A percentile compares a stretch with the other conserved stretches of the same genome.
phyloP scores from a whole-genome alignment of 305 asterid species.

The Fraxinus baroniana region DNA sequence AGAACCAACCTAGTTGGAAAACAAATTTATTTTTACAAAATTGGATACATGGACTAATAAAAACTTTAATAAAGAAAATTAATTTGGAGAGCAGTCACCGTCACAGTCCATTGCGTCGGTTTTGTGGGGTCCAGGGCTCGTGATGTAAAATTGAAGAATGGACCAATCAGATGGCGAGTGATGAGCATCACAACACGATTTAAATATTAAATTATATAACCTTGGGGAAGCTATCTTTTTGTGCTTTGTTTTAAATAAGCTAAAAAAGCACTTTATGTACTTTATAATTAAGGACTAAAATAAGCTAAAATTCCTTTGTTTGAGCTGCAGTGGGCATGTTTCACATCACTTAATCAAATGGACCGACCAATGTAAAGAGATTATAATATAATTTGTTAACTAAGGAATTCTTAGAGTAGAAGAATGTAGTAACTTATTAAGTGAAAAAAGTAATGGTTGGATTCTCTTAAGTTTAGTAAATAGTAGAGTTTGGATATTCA shows the following conservation, averaged over 20 bases:
- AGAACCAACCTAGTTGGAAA: too few relatives aligned
- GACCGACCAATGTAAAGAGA: background rate
- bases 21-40: too few relatives aligned
- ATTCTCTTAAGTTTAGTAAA: background rate
- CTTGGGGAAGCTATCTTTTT: background rate
- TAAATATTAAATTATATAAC: background rate
- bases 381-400: background rate
- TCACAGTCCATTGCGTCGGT: conserved; percentile 47
- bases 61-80: background rate
- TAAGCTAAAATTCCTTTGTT: background rate
- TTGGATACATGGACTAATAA: background rate
- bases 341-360: background rate
- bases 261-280: background rate
- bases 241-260: background rate
- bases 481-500: background rate
- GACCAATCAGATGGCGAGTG: conserved; percentile 36
- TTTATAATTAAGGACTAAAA: background rate
- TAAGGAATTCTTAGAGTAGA: background rate
- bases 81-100: conserved; percentile 44
- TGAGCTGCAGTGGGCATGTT: background rate
- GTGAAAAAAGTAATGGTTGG: background rate
- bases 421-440: background rate
- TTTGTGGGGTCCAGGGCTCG: conserved; percentile 23
- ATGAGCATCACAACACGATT: background rate
- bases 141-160: conserved; percentile 26